Conservation (phyloP, 257 asterid genomes). For the Pogostemon cablin region DNA sequence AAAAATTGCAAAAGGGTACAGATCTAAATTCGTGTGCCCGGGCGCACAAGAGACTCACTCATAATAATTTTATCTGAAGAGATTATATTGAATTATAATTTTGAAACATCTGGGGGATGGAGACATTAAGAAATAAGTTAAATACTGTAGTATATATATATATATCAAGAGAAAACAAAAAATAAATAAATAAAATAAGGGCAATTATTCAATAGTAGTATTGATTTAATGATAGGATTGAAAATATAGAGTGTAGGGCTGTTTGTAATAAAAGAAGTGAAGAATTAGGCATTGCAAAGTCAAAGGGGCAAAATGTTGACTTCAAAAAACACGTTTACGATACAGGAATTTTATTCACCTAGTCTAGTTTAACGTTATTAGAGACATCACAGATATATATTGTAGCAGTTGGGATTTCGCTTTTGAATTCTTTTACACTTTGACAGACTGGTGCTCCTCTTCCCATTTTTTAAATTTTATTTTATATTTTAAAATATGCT, state of each 20-base stretch:
- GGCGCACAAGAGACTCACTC: too few relatives aligned
- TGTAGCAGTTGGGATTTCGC: background rate
- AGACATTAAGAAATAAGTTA: too few relatives aligned
- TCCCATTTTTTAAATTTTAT: too few relatives aligned
- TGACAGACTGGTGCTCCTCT: too few relatives aligned
- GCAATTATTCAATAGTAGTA: background rate
- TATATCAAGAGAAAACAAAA: too few relatives aligned
- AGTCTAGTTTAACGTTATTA: background rate
- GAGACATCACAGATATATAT: background rate
- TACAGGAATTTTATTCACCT: background rate
- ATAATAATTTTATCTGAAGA: too few relatives aligned
- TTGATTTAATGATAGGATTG: background rate
- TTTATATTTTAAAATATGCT: too few relatives aligned
- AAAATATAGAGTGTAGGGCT: background rate
- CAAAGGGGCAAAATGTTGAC: background rate
- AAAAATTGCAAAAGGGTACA: too few relatives aligned
- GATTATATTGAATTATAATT: too few relatives aligned
- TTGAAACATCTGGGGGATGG: too few relatives aligned
- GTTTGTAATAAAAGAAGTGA: background rate
- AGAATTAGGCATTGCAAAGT: background rate
- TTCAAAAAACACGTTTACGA: constrained; percentile 30
- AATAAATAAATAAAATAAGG: background rate
- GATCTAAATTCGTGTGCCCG: too few relatives aligned
- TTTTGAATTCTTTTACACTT: constrained; percentile 17
- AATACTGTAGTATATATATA: too few relatives aligned